Percentiles rank a stretch among this genome's conserved stretches.
Evolutionary conservation across 2,329 filamentous ascomycete genomes (phyloP).

Genomic region (Hymenoscyphus fraxineus): DNA sequence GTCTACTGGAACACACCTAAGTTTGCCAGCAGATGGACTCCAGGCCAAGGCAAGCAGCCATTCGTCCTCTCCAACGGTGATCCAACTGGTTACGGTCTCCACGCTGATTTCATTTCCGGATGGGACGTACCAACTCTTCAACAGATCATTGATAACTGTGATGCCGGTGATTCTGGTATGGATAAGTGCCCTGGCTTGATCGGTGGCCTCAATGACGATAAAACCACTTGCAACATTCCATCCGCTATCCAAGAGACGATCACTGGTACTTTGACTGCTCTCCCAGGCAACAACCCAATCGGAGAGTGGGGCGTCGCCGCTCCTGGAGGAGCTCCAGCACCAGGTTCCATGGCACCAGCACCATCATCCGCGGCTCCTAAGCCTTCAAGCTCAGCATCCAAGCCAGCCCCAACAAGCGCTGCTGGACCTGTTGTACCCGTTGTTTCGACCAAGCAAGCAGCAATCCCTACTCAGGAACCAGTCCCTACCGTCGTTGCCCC

Average conservation of each 20-base stretch:
- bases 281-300: conserved; percentile 56
- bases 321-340: conserved; percentile 4
- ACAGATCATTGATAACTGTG: conserved; percentile 67
- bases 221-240: conserved; percentile 47
- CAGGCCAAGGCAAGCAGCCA: conserved; percentile 59
- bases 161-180: conserved; percentile 56
- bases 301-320: conserved; percentile 43
- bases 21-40: conserved; percentile 59
- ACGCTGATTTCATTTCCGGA: conserved; percentile 76
- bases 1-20: conserved; percentile 74
- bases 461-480: neutral
- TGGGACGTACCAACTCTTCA: conserved; percentile 71
- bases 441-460: neutral
- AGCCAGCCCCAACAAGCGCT: conserved; percentile 5
- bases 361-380: conserved; percentile 12
- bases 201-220: conserved; percentile 47
- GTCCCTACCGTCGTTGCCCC: conserved; percentile 8
- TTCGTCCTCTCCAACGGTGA: conserved; percentile 81
- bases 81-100: conserved; percentile 68
- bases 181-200: conserved; percentile 58
- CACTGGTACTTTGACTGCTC: conserved; percentile 41
- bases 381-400: conserved; percentile 9
- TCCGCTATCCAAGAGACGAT: conserved; percentile 46
- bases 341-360: conserved; percentile 3
- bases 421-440: neutral